A percentile compares a stretch with the other conserved stretches of the same genome.
Evolutionary conservation across 140 eudicot genomes (phyloP).

Genomic region (Stevia rebaudiana): DNA sequence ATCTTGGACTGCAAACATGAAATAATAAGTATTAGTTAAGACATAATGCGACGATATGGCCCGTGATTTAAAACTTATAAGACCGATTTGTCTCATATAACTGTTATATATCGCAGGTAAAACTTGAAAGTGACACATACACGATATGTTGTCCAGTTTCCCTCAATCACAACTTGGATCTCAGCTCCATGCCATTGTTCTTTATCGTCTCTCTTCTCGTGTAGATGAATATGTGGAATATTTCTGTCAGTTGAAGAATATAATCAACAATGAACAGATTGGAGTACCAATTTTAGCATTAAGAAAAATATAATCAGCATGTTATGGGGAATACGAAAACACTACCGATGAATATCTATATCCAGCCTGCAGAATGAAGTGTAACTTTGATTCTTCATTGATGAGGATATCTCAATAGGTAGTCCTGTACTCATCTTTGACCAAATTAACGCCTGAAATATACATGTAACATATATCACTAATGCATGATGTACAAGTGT

Average conservation of each 20-base stretch:
- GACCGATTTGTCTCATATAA: neutral
- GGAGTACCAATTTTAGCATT: slow-evolving; percentile 11
- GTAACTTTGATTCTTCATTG: slow-evolving; percentile 83
- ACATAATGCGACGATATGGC: neutral
- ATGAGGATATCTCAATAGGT: slow-evolving; percentile 93
- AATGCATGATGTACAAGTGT: too few relatives aligned
- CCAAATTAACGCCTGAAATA: slow-evolving; percentile 91
- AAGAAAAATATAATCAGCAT: neutral
- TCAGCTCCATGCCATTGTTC: slow-evolving; percentile 99
- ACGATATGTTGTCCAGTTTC: slow-evolving; percentile 97
- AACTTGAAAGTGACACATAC: slow-evolving; percentile 40
- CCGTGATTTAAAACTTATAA: slow-evolving; percentile 9
- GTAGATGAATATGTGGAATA: slow-evolving; percentile 87
- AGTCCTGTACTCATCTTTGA: slow-evolving; percentile 99
- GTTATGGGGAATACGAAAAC: slow-evolving; percentile 17
- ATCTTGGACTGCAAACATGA: slow-evolving; percentile 76
- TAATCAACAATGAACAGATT: slow-evolving; percentile 10
- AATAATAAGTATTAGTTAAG: neutral
- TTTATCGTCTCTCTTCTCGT: slow-evolving; percentile 71
- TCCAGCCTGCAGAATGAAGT: slow-evolving; percentile 90
- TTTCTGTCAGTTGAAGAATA: slow-evolving; percentile 46
- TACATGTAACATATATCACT: slow-evolving; percentile 6
- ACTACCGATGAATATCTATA: slow-evolving; percentile 80
- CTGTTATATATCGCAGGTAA: neutral
- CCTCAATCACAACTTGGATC: slow-evolving; percentile 96